phyloP scores from a whole-genome alignment of 306 rosid species.

The Vigna hirtella region DNA sequence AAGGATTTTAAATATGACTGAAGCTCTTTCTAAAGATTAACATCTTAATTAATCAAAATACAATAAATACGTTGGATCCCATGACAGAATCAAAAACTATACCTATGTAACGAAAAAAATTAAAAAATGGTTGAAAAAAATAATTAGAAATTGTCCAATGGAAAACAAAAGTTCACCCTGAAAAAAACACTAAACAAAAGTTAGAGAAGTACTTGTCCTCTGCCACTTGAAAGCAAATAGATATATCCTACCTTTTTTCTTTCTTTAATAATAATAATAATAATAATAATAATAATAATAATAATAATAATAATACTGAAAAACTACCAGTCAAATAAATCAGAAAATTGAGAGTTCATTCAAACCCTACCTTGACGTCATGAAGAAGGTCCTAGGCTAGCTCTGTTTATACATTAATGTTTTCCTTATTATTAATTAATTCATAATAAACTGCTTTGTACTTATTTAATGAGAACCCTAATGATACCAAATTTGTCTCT shows the following conservation, averaged over 20 bases:
- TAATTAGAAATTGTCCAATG: background rate
- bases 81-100: no score
- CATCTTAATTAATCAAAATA: no score
- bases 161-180: background rate
- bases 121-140: background rate
- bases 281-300: background rate
- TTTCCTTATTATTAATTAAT: slow-evolving; percentile 32
- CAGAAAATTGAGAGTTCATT: background rate
- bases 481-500: slow-evolving; percentile 45
- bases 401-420: slow-evolving; percentile 6
- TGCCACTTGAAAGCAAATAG: slow-evolving; percentile 6
- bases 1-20: no score
- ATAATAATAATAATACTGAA: background rate
- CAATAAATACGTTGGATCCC: background rate
- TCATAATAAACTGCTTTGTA: slow-evolving; percentile 42
- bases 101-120: no score
- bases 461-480: slow-evolving; percentile 46
- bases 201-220: background rate
- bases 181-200: background rate
- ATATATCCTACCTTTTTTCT: slow-evolving; percentile 7
- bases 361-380: slow-evolving; percentile 15
- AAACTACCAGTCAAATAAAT: background rate
- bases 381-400: slow-evolving; percentile 27
- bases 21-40: no score
- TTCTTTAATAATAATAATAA: background rate